A percentile compares a stretch with the other conserved stretches of the same genome.
Conservation (phyloP, 495 filamentous ascomycete genomes). For the Aspergillus olivimuriae region DNA sequence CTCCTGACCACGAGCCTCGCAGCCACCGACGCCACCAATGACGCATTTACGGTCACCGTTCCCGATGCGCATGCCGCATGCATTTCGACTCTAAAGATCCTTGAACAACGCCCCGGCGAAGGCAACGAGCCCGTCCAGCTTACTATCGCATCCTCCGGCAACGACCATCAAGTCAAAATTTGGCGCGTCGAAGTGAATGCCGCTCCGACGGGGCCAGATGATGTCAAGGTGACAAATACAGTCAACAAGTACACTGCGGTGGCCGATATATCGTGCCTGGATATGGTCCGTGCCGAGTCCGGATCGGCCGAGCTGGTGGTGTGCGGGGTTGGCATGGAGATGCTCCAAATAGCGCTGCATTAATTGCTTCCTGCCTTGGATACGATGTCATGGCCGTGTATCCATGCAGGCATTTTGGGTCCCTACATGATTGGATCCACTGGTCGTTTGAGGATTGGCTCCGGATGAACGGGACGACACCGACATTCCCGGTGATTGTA, state of each 20-base stretch:
- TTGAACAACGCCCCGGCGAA: conserved; percentile 18
- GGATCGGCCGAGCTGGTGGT: conserved; percentile 31
- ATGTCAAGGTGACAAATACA: conserved; percentile 36
- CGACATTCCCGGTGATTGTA: no score
- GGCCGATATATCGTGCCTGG: conserved; percentile 54
- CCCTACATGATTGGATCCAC: no score
- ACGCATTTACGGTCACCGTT: conserved; percentile 48
- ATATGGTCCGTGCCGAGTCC: conserved; percentile 19
- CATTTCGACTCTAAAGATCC: conserved; percentile 57
- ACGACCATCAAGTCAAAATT: conserved; percentile 74
- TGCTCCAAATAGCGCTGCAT: conserved; percentile 20
- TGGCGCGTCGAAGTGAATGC: conserved; percentile 53
- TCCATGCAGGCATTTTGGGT: no score
- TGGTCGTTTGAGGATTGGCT: no score
- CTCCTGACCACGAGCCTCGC: conserved; percentile 25
- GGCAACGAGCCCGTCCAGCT: conserved; percentile 8
- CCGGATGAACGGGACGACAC: no score
- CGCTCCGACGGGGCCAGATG: conserved; percentile 20
- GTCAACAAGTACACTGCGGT: conserved; percentile 53
- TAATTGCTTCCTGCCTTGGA: no score
- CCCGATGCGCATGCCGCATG: conserved; percentile 75
- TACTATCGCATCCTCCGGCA: conserved; percentile 59
- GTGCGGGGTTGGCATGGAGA: conserved; percentile 53
- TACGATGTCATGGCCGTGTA: no score
- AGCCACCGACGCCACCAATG: conserved; percentile 3